Evolutionary conservation across 148 eudicot species (phyloP).

Genomic region (Drosera capensis): DNA sequence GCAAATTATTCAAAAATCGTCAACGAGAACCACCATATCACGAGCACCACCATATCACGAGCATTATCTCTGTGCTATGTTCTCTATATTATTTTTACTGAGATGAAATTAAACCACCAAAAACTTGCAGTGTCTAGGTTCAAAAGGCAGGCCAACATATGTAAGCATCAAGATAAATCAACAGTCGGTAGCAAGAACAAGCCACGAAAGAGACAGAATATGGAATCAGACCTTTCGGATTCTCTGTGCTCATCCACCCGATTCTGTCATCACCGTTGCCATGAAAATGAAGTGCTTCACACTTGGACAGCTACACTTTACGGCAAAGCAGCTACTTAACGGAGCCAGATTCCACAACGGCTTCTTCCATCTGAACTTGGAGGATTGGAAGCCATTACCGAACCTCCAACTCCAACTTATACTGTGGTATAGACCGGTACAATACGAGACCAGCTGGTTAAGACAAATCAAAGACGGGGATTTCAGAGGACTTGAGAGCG

Average conservation of each 20-base stretch:
- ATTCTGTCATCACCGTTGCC: constrained; percentile 49
- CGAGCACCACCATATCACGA: too few species aligned
- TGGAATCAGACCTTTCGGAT: constrained; percentile 93
- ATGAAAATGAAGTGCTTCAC: constrained; percentile 45
- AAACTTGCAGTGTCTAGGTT: constrained; percentile 49
- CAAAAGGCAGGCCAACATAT: constrained; percentile 36
- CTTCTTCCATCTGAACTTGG: constrained; percentile 42
- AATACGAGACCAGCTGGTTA: constrained; percentile 52
- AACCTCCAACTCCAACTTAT: constrained; percentile 46
- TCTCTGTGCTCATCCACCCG: constrained; percentile 66
- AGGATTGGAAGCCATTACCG: constrained; percentile 28
- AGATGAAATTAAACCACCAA: background rate
- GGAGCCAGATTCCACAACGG: constrained; percentile 60
- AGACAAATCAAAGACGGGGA: constrained; percentile 28
- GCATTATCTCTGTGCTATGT: background rate
- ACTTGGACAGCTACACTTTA: constrained; percentile 47
- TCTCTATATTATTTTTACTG: background rate
- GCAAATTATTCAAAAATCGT: too few species aligned
- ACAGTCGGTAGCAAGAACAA: constrained; percentile 57
- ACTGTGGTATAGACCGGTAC: constrained; percentile 81
- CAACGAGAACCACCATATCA: too few species aligned
- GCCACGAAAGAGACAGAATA: constrained; percentile 33
- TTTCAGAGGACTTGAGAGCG: constrained; percentile 44
- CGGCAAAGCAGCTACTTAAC: constrained; percentile 34
- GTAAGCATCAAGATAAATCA: constrained; percentile 61